These are phyloP conservation scores for Penicillium sp. DNA, from an alignment of 2,329 filamentous ascomycete genomes.

Conservation along the genomic window DNA sequence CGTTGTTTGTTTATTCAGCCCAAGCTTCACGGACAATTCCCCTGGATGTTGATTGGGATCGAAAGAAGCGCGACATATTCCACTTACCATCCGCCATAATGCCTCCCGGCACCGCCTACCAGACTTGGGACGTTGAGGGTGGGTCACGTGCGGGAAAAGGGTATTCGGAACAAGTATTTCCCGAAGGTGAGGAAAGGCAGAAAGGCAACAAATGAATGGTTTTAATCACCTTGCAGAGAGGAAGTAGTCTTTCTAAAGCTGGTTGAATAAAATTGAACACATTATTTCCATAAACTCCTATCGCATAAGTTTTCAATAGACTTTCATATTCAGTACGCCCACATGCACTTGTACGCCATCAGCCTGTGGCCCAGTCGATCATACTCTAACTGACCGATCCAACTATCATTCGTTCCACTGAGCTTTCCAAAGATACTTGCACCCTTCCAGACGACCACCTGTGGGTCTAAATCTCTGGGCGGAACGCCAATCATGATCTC, in stretches of 20 bases:
- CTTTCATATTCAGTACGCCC: constrained; percentile 49
- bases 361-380: constrained; percentile 79
- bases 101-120: too few relatives aligned
- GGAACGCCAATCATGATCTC: constrained; percentile 66
- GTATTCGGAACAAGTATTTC: too few relatives aligned
- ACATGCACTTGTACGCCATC: constrained; percentile 78
- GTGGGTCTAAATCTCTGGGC: constrained; percentile 93
- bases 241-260: neutral
- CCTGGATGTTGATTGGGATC: too few relatives aligned
- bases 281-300: neutral
- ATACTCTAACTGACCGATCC: constrained; percentile 86
- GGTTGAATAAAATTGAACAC: neutral
- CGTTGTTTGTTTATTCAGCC: too few relatives aligned
- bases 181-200: too few relatives aligned
- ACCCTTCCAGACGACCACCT: constrained; percentile 98
- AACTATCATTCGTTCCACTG: constrained; percentile 83
- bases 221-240: too few relatives aligned
- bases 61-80: too few relatives aligned
- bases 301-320: neutral
- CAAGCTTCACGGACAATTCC: too few relatives aligned
- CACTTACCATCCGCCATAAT: too few relatives aligned
- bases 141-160: too few relatives aligned
- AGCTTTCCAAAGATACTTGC: constrained; percentile 94
- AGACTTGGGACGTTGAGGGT: too few relatives aligned
- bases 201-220: too few relatives aligned